These are phyloP conservation scores for Pseudonectria buxi DNA, from an alignment of 2,329 filamentous ascomycete species.

Conservation along the genomic window DNA sequence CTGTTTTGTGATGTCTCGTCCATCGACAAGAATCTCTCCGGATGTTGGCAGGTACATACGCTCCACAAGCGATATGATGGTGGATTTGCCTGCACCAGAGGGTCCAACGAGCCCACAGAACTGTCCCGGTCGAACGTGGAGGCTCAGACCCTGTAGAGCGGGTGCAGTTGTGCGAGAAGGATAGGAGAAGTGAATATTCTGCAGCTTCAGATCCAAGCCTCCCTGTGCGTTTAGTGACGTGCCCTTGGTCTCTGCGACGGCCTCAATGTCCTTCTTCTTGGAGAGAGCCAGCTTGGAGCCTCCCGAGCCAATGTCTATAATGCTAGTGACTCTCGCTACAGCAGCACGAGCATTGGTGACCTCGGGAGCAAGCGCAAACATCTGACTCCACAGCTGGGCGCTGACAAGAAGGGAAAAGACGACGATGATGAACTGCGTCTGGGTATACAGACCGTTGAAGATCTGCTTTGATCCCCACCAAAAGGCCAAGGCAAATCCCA, in stretches of 20 bases:
- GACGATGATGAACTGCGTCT: slow-evolving; percentile 66
- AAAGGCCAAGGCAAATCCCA: slow-evolving; percentile 67
- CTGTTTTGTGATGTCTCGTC: slow-evolving; percentile 34
- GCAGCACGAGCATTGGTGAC: slow-evolving; percentile 57
- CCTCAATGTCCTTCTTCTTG: slow-evolving; percentile 27
- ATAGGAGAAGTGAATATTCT: slow-evolving; percentile 56
- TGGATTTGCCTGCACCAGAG: slow-evolving; percentile 59
- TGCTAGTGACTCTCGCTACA: slow-evolving; percentile 45
- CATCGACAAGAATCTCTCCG: slow-evolving; percentile 34
- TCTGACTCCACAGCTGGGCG: slow-evolving; percentile 63
- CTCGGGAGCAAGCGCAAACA: slow-evolving; percentile 67
- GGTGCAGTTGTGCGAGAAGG: slow-evolving; percentile 49
- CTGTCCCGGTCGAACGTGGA: slow-evolving; percentile 49
- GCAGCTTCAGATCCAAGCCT: slow-evolving; percentile 44
- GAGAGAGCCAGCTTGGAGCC: slow-evolving; percentile 1
- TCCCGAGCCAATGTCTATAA: slow-evolving; percentile 36
- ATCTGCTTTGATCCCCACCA: slow-evolving; percentile 72
- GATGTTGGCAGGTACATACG: slow-evolving; percentile 36
- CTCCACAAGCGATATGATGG: slow-evolving; percentile 48
- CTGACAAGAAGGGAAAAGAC: slow-evolving; percentile 62
- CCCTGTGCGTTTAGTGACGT: slow-evolving; percentile 9
- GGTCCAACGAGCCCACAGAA: slow-evolving; percentile 57
- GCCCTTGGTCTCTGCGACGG: slow-evolving; percentile 16
- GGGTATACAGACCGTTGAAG: slow-evolving; percentile 52
- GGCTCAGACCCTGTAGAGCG: slow-evolving; percentile 47